These are phyloP conservation scores for Alternaria infectoria DNA, from an alignment of 2,329 filamentous ascomycete species.

Conservation along the genomic window DNA sequence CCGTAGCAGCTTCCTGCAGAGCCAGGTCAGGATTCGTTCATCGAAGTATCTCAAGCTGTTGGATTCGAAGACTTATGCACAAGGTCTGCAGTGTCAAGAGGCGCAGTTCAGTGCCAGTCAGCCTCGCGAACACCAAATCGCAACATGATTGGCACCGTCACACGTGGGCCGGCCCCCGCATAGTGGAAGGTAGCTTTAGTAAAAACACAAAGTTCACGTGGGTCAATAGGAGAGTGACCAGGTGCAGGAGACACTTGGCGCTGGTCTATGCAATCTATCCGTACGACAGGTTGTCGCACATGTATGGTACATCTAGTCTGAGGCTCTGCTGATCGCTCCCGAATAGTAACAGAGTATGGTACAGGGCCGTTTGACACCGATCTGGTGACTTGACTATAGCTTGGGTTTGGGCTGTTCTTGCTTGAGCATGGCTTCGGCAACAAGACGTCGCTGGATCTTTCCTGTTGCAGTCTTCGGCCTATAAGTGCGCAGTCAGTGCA, in stretches of 20 bases:
- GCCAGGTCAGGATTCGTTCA: background rate
- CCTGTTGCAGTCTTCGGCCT: slow-evolving; percentile 86
- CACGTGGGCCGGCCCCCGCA: slow-evolving; percentile 7
- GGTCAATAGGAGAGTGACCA: slow-evolving; percentile 1
- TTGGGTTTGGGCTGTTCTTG: slow-evolving; percentile 64
- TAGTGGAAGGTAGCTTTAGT: background rate
- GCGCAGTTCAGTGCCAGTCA: background rate
- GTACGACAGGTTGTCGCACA: slow-evolving; percentile 9
- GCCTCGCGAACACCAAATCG: slow-evolving; percentile 3
- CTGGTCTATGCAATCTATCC: slow-evolving; percentile 14
- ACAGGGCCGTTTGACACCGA: slow-evolving; percentile 5
- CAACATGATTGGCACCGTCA: slow-evolving; percentile 12
- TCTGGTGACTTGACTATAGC: slow-evolving; percentile 48
- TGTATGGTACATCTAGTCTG: slow-evolving; percentile 8
- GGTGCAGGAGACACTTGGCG: slow-evolving; percentile 2
- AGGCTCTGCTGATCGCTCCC: slow-evolving; percentile 1
- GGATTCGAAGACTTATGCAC: slow-evolving; percentile 1
- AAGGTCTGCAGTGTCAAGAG: background rate
- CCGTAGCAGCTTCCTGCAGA: background rate
- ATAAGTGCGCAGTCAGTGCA: slow-evolving; percentile 7
- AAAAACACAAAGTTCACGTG: background rate
- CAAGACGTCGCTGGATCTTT: slow-evolving; percentile 84
- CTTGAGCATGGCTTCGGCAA: slow-evolving; percentile 85
- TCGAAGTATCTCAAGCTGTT: background rate
- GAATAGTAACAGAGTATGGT: slow-evolving; percentile 1